phyloP scores from a whole-genome alignment of 305 asterid species.

The Caryopteris hybrid region DNA sequence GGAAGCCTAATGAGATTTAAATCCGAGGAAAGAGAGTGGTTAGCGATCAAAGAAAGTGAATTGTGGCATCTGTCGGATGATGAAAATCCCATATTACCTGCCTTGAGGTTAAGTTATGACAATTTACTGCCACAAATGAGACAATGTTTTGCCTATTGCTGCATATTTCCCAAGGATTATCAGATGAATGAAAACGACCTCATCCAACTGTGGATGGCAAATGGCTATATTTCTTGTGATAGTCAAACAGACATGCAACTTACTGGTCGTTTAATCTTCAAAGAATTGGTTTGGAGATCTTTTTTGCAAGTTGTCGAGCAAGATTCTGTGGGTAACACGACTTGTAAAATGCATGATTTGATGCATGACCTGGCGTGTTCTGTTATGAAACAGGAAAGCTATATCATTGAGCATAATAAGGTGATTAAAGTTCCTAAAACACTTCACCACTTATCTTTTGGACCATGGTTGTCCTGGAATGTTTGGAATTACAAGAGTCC shows the following conservation, averaged over 20 bases:
- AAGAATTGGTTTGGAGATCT: not conserved
- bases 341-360: not conserved
- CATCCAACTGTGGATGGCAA: not conserved
- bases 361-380: not conserved
- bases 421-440: too few species aligned
- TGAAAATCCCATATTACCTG: too few species aligned
- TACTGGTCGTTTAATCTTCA: slow-evolving; percentile 8
- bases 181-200: not conserved
- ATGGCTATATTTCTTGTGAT: too few species aligned
- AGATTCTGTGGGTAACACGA: not conserved
- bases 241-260: too few species aligned
- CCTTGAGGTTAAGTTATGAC: too few species aligned
- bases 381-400: not conserved
- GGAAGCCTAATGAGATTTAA: too few species aligned
- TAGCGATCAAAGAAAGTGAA: too few species aligned
- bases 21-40: too few species aligned
- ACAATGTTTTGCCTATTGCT: slow-evolving; percentile 30
- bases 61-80: too few species aligned
- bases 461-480: not conserved
- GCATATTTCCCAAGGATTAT: slow-evolving; percentile 24
- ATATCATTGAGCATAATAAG: not conserved
- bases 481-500: not conserved
- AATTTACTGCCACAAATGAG: too few species aligned
- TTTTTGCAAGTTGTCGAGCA: not conserved
- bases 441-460: not conserved